Base-by-base conservation (phyloP, 352 stramenopile species). In the Phytophthora foliorum region DNA sequence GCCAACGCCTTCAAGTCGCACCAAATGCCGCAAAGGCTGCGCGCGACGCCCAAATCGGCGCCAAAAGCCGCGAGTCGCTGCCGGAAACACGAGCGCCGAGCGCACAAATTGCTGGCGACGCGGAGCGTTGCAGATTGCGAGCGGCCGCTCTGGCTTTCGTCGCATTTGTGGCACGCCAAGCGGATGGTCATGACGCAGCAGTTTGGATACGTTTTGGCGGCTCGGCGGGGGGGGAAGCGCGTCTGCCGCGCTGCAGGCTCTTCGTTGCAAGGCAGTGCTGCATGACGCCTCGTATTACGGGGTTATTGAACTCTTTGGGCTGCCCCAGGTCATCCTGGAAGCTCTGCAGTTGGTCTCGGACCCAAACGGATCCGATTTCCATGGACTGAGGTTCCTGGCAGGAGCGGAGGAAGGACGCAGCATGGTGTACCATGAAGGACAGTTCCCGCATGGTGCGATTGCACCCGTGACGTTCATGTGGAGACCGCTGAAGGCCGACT, bases 1-100 rank as follows among this genome's bases (percentile, higher is more conserved):
- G 87, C 85, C 9, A 93, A 93, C 42, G 88, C 88, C 34, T 93
- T 95, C 72, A 93, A 95, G 63, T 83, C 82, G 51, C 72, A 92
- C 65, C 54, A 63, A 24, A 87, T 93, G 74, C 85, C 87, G 14
- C 87, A 78, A 21, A 75, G 87, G 1, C 61, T 94, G 44, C 84
- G 84, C 6, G 38, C 67, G 4, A 64, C 50, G 11, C 17, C 53
- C 16, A 58, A 71, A 38, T 44, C 38, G 53, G 63, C 19, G 6
- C 39, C 13, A 16, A 21, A 17, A 42, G 19, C 16, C 1, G 13
- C 53, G 2, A 52, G 42, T 48, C 80, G 81, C 3, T 91, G 84
- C 50, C 80, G 87, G 45, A 88, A 89, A 68, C 85, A 93, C 62
- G 61, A 79, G 36, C 81, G 87, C 5, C 81, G 83, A 11, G 78